Percentiles rank a stretch among this genome's conserved stretches.
These are phyloP conservation scores for Cutaneotrichosporon cyanovorans DNA, from an alignment of 1,284 basidiomycete species.

Conservation along the genomic window DNA sequence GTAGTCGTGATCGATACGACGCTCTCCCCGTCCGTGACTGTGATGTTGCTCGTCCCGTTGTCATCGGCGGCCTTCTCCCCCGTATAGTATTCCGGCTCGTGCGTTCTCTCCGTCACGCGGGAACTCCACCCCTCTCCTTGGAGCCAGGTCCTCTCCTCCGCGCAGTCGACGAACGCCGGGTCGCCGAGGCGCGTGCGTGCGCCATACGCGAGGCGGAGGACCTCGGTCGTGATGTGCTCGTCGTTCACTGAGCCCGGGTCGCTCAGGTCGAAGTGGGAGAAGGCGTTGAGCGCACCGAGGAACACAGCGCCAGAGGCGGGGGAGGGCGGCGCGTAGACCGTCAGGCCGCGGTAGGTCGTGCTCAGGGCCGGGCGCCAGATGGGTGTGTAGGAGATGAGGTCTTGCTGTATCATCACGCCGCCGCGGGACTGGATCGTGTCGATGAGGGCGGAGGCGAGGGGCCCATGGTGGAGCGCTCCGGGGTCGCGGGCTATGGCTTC, in stretches of 20 bases:
- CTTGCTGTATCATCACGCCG: constrained; percentile 34
- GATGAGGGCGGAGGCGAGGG: constrained; percentile 29
- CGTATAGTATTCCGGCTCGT: constrained; percentile 5
- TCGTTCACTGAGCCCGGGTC: constrained; percentile 17
- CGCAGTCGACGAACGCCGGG: constrained; percentile 28
- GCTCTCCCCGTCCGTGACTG: constrained; percentile 34
- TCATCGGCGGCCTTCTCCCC: background rate
- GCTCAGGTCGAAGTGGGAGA: constrained; percentile 5
- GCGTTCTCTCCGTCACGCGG: background rate
- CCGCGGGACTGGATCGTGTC: constrained; percentile 23
- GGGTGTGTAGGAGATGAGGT: constrained; percentile 32
- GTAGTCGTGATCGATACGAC: constrained; percentile 39
- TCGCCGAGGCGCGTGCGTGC: constrained; percentile 36
- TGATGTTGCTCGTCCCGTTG: constrained; percentile 39
- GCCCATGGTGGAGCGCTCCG: constrained; percentile 32
- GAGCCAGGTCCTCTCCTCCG: constrained; percentile 24
- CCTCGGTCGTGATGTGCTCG: constrained; percentile 30
- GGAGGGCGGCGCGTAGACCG: constrained; percentile 30
- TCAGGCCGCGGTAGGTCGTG: constrained; percentile 25
- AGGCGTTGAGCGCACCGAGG: constrained; percentile 30
- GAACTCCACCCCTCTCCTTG: background rate
- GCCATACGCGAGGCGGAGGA: constrained; percentile 34
- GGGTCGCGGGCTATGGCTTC: constrained; percentile 26
- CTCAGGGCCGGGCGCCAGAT: constrained; percentile 25
- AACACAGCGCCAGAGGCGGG: constrained; percentile 37